A percentile compares a stretch with the other conserved stretches of the same genome.
Evolutionary conservation across 2,329 filamentous ascomycete species (phyloP).

Genomic region (Aspergillus sp.): DNA sequence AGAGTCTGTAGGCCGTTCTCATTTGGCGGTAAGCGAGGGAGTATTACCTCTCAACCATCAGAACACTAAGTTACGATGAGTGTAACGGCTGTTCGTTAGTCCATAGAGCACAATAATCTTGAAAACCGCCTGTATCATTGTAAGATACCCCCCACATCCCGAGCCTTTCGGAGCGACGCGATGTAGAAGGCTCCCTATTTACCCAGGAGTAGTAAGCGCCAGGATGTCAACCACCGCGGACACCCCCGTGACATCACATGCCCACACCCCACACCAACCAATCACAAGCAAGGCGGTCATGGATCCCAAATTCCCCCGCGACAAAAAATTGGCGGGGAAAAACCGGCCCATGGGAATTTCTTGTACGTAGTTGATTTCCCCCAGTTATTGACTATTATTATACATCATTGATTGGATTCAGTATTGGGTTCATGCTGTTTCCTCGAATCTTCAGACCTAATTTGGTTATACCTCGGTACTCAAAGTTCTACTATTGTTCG

Average conservation of each 20-base stretch:
- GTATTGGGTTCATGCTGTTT: conserved; percentile 4
- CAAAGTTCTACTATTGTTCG: conserved; percentile 3
- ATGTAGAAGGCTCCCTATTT: too few species aligned
- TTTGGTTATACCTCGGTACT: background rate
- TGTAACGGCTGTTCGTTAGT: too few species aligned
- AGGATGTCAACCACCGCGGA: background rate
- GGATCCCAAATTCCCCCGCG: conserved; percentile 10
- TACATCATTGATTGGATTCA: background rate
- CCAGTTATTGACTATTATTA: conserved; percentile 1
- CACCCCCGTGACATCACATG: conserved; percentile 17
- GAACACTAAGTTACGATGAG: too few species aligned
- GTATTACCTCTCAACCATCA: background rate
- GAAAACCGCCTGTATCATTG: background rate
- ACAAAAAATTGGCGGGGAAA: conserved; percentile 32
- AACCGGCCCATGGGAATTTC: conserved; percentile 9
- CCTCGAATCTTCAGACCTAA: background rate
- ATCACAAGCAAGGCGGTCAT: conserved; percentile 19
- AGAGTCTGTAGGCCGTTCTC: background rate
- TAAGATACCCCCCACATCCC: background rate
- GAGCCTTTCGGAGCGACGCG: background rate
- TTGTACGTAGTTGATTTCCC: background rate
- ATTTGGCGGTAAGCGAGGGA: background rate
- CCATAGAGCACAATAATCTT: too few species aligned
- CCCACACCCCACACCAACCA: conserved; percentile 5
- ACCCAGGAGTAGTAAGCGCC: background rate